Base-by-base conservation (phyloP, 805 yeast genomes). In the Saccharomycopsis selenospora region DNA sequence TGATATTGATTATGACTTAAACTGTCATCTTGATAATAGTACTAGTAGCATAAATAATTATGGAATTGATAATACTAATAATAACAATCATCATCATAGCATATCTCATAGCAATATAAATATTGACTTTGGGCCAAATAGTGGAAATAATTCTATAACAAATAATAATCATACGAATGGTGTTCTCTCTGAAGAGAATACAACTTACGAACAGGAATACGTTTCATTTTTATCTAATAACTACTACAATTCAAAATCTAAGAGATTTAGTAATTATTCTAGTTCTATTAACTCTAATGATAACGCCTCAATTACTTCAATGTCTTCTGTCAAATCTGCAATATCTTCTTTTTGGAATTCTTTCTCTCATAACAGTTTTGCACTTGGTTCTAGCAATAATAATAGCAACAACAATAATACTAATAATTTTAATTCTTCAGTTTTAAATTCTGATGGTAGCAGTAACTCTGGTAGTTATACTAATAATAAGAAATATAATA, bases 291-390 rank as follows among this genome's bases (percentile, higher is more conserved):
- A 52, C 23, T 46, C 51, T 10, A 51, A 51, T 29, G 53, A 52
- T 42, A 47, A 43, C 18, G 36, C 54, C 3, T 77, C 82, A 17
- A 75, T 78, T 43, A 71, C 79, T 42, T 78, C 83, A 27, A 78
- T 78, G 56, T 73, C 74, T 30, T 75, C 81, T 44, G 75, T 78
- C 62, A 76, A 73, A 58, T 75, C 80, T 13, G 55, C 55, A n/a
- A 25, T 52, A 3, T 52, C 55, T 3, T 47, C 53, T 4, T 18
- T 52, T 1, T 52, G 55, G 55, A 49, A 49, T 33, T 43, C 50
- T 4, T 42, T 52, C 3, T 40, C 49, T 4, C 36, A 36, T 23
- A 33, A 38, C 20, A 20, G 38, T 6, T 33, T 33, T 20, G n/a
- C 38, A 6, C 38, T 33, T 33, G 38, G 20, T 14, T 14, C 38